Evolutionary conservation across 805 yeast species (phyloP), one percentile per base, ranked within the genome.

Genomic region (Candida chilensis): DNA sequence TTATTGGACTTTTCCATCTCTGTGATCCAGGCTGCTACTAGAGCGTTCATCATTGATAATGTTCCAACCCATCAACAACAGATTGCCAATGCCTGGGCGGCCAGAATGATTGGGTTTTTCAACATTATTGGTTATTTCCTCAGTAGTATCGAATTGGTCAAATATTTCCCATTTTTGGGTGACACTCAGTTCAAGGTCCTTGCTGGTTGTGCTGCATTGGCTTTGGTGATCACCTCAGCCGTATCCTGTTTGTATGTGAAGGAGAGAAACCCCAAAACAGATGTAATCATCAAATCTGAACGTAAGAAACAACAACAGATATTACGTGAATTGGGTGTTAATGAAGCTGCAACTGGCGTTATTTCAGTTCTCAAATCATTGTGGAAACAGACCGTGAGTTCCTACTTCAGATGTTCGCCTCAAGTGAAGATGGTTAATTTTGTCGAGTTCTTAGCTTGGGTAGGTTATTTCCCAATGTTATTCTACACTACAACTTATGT

Each of bases 401-500:
- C 67, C 9, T 48, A 62, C 8, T 38, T 35, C 3, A 41, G 55
- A 18, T 45, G 74, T 8, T 74, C 81, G 7, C 63, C 67, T 3
- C 75, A 68, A 37, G 67, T 72, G 2, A 59, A 58, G 30, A 45
- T 59, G 1, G 71, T 74, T 3, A 75, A 79, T 39, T 54, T 50
- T 30, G 72, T 74, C 2, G 78, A 76, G 45, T 69, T 75, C 35
- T 71, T 71, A 47, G 81, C 81, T 1, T 76, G 82, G 82, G 67
- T 75, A 25, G 80, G 80, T 1, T 76, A 78, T 53, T 76, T 76
- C 50, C 78, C 79, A 2, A 64, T 76, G 68, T 44, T 76, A 17
- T 76, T 75, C 37, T 76, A 75, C 41, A 74, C 80, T 3, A 70
- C 82, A 3, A 73, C 80, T 0, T 76, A 74, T 46, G 80, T 76